Percentiles rank a stretch among this genome's conserved stretches.
Evolutionary conservation across 139 green algal species (phyloP).

Genomic region (Tetraselmis chui): DNA sequence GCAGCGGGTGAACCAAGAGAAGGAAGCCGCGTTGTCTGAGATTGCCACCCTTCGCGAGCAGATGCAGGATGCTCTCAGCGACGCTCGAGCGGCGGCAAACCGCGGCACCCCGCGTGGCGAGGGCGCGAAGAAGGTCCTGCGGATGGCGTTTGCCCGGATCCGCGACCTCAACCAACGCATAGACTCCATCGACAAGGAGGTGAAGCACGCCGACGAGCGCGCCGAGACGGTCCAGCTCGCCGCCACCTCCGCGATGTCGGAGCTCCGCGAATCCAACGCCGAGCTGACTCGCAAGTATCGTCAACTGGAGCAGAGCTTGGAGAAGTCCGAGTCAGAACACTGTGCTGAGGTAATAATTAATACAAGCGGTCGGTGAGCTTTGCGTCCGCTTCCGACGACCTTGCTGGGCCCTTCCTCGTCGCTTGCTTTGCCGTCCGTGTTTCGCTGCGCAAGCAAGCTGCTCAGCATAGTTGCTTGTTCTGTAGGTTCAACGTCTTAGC

Average conservation of each 20-base stretch:
- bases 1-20: neutral
- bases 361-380: no score
- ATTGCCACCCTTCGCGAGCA: neutral
- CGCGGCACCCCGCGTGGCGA: neutral
- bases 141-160: neutral
- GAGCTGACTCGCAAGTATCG: neutral
- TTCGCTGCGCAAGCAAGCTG: no score
- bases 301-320: neutral
- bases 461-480: no score
- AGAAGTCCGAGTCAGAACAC: neutral
- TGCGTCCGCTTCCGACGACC: no score
- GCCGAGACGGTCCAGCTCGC: neutral
- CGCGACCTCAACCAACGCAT: neutral
- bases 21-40: neutral
- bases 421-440: no score
- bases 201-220: neutral
- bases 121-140: neutral
- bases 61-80: neutral
- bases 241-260: neutral
- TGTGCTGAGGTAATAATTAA: neutral
- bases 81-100: neutral
- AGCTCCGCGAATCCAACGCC: neutral
- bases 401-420: no score
- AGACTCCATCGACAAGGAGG: neutral
- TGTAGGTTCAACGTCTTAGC: no score